A percentile compares a stretch with the other conserved stretches of the same genome.
These are phyloP conservation scores for Peribolospora baueri DNA, from an alignment of 768 basidiomycete species.

Conservation along the genomic window DNA sequence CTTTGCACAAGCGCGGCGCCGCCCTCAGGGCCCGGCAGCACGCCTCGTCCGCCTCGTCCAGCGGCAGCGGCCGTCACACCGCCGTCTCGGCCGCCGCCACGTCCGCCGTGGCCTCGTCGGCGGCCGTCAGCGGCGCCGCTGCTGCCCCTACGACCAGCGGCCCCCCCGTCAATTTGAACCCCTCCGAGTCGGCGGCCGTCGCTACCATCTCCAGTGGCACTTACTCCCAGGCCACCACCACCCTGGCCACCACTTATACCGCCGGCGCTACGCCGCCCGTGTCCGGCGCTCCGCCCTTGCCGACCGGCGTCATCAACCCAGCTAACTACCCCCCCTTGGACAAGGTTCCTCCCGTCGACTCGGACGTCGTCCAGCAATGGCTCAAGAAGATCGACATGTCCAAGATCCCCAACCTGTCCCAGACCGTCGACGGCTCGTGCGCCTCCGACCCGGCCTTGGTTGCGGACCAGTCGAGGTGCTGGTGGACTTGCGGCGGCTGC, in stretches of 20 bases:
- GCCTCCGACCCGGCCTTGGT: conserved; percentile 27
- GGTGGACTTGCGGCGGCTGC: conserved; percentile 74
- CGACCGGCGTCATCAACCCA: conserved; percentile 27
- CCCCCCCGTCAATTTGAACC: neutral
- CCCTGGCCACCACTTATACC: conserved; percentile 30
- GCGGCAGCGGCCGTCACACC: no score
- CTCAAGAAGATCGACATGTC: conserved; percentile 41
- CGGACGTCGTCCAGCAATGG: conserved; percentile 44
- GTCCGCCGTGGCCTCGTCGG: neutral
- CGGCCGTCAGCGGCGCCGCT: neutral
- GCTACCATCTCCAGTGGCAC: conserved; percentile 7
- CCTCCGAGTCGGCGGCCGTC: neutral
- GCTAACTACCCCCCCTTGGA: conserved; percentile 42
- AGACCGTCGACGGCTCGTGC: conserved; percentile 41
- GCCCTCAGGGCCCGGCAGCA: no score
- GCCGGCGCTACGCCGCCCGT: conserved; percentile 40
- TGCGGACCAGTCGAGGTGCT: conserved; percentile 41
- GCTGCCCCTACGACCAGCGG: neutral
- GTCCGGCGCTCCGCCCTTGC: conserved; percentile 40
- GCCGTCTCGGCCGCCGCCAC: neutral
- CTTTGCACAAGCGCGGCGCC: no score
- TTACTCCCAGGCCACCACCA: conserved; percentile 22
- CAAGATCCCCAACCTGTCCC: conserved; percentile 37
- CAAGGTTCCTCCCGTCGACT: conserved; percentile 33
- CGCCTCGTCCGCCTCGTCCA: no score